Percentiles rank a stretch among this genome's conserved stretches.
These are phyloP conservation scores for Monsonia emarginata DNA, from an alignment of 441 rosid genomes.

Conservation along the genomic window DNA sequence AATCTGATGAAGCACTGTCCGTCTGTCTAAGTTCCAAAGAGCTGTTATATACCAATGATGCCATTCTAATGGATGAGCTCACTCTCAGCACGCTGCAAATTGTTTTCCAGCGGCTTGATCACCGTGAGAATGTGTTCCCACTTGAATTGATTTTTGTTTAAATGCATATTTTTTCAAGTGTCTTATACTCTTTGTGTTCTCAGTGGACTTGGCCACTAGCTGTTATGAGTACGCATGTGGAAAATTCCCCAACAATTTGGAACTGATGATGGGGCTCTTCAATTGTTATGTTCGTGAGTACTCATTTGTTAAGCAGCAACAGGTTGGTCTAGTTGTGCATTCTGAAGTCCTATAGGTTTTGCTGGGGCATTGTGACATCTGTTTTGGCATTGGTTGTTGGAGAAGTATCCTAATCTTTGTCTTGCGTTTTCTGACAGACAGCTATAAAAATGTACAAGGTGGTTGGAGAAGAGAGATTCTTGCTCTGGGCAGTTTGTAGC, in stretches of 20 bases:
- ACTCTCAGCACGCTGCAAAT: slow-evolving; percentile 91
- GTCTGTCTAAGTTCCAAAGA: slow-evolving; percentile 69
- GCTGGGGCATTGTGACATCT: slow-evolving; percentile 7
- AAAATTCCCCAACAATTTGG: slow-evolving; percentile 68
- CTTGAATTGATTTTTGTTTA: background rate
- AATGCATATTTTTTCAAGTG: background rate
- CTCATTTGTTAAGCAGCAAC: slow-evolving; percentile 94
- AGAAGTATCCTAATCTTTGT: slow-evolving; percentile 9
- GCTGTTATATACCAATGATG: slow-evolving; percentile 56
- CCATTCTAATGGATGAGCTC: slow-evolving; percentile 82
- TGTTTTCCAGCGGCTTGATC: slow-evolving; percentile 90
- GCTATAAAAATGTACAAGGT: slow-evolving; percentile 96
- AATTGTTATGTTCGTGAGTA: slow-evolving; percentile 92
- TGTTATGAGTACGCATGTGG: slow-evolving; percentile 85
- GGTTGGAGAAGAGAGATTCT: slow-evolving; percentile 82
- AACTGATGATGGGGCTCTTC: slow-evolving; percentile 93
- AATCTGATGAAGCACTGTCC: slow-evolving; percentile 61
- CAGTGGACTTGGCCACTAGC: slow-evolving; percentile 91
- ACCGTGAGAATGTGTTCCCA: slow-evolving; percentile 36
- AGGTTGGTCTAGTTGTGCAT: slow-evolving; percentile 39
- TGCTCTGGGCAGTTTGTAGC: slow-evolving; percentile 99
- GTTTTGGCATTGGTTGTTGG: slow-evolving; percentile 1
- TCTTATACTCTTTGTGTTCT: slow-evolving; percentile 14
- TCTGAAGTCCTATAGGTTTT: background rate
- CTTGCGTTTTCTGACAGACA: slow-evolving; percentile 49